Base-by-base conservation (phyloP, 1,284 basidiomycete genomes). In the Ganoderma leucocontextum region DNA sequence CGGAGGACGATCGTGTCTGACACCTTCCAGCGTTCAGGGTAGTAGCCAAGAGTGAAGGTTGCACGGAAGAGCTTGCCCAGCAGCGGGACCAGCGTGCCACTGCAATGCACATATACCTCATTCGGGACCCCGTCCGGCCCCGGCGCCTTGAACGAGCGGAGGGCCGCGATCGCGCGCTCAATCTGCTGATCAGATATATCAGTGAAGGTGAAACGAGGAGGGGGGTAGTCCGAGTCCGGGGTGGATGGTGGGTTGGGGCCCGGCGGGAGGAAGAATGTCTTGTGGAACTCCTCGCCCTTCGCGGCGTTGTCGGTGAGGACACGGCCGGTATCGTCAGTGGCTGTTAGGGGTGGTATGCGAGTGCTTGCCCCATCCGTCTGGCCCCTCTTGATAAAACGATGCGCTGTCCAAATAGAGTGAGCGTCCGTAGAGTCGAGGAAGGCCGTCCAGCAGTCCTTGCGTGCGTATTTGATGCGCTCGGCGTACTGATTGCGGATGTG, bases 111-210 rank as follows among this genome's bases (percentile, higher is more conserved):
- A 57, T 80, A 73, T 1, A 83, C 79, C 10, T 75, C 70, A 65
- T 84, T 85, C 0, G 81, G 77, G 10, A 81, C 75, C 0, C 75
- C 75, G 52, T 81, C 80, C 0, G 79, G 78, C 0, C 81, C 79
- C 0, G 80, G 75, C 0, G 80, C 83, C 60, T 85, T 85, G 74
- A 77, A 79, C 0, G 78, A 75, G 1, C 68, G 68, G 0, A 78
- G 70, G 0, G 70, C 62, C 1, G 8, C n/a, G 4, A 75, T 71
- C 0, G 70, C 69, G 0, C 36, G 52, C 4, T 19, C 33, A 19
- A 84, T 66, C 35, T 78, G 72, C 8, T 63, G 44, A n/a, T 74
- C 44, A 0, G 76, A 69, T 66, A 81, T 70, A 3, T 57, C 49
- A 9, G 58, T 12, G 67, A 77, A 72, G 1, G 53, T 59, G 4